Evolutionary conservation across 1,139 yeast species (phyloP).

Genomic region (Diutina neorugosa): DNA sequence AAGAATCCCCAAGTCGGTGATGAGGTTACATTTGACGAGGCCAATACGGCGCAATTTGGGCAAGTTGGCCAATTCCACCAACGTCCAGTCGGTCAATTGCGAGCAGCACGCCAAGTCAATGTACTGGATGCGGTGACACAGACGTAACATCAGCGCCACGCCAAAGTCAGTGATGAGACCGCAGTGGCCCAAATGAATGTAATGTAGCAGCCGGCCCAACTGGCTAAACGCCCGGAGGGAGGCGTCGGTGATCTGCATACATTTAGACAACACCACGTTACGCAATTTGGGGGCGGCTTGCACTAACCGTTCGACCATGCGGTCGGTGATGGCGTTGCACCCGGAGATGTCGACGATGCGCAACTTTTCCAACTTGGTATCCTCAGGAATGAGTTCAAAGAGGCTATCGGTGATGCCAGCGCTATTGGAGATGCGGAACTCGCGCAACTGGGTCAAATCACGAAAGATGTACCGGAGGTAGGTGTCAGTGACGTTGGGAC

Average conservation of each 20-base stretch:
- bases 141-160: conserved; percentile 59
- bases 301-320: conserved; percentile 62
- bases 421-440: conserved; percentile 71
- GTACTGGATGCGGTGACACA: conserved; percentile 79
- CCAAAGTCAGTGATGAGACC: conserved; percentile 83
- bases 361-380: conserved; percentile 35
- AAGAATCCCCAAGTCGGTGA: conserved; percentile 76
- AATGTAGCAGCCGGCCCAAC: conserved; percentile 75
- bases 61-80: conserved; percentile 63
- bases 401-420: conserved; percentile 57
- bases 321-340: conserved; percentile 74
- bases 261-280: conserved; percentile 81
- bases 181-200: conserved; percentile 91
- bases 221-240: conserved; percentile 61
- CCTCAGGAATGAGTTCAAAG: conserved; percentile 34
- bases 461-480: conserved; percentile 51
- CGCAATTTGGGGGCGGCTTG: conserved; percentile 73
- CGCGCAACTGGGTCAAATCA: conserved; percentile 61
- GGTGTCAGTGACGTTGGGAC: conserved; percentile 60
- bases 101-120: conserved; percentile 93
- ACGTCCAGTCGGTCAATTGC: conserved; percentile 76
- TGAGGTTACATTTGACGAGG: conserved; percentile 78
- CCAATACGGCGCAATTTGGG: conserved; percentile 87
- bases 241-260: conserved; percentile 77
- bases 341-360: conserved; percentile 80